Base-by-base conservation (phyloP, 345 rosid species). In the Populus alba region DNA sequence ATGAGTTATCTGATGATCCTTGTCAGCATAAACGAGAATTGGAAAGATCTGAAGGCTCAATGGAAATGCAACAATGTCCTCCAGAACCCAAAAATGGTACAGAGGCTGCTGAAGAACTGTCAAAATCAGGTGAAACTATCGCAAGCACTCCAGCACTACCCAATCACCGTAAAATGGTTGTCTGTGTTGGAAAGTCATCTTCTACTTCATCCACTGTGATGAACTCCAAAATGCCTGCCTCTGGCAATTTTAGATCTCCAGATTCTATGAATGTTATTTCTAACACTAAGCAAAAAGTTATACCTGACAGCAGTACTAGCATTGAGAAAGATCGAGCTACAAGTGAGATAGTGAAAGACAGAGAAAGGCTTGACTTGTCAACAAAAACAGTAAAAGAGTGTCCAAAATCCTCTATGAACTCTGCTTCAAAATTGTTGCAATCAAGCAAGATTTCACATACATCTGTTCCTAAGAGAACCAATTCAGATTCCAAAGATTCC, bases 401-500 rank as follows among this genome's bases (percentile, higher is more conserved):
- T 55, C 51, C 82, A 39, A 87, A 82, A 78, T 80, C 86, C 57
- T 82, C 89, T 55, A 53, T 82, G 62, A 78, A 74, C 79, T 83
- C 86, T 82, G 61, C 85, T 74, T 78, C 85, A 15, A 92, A 87
- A 86, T 76, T 61, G 1, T 72, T 83, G 25, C 89, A 86, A 70
- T 84, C 90, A 10, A 86, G 85, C 88, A 91, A 92, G 84, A 78
- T 74, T 73, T 86, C 89, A 57, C 88, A 87, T 82, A 18, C 92
- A 70, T 85, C 90, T 74, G 82, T 71, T 81, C 83, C 88, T 72
- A 91, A 86, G 85, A 85, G 88, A 81, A 79, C 81, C 22, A 75
- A 68, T 51, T 71, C 85, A 8, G 91, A 90, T 75, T 74, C 88
- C 53, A 92, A 88, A 85, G 98, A 88, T 83, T 82, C 76, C 80